Evolutionary conservation across 2,329 filamentous ascomycete genomes (phyloP).

Genomic region (Xylaria sp.): DNA sequence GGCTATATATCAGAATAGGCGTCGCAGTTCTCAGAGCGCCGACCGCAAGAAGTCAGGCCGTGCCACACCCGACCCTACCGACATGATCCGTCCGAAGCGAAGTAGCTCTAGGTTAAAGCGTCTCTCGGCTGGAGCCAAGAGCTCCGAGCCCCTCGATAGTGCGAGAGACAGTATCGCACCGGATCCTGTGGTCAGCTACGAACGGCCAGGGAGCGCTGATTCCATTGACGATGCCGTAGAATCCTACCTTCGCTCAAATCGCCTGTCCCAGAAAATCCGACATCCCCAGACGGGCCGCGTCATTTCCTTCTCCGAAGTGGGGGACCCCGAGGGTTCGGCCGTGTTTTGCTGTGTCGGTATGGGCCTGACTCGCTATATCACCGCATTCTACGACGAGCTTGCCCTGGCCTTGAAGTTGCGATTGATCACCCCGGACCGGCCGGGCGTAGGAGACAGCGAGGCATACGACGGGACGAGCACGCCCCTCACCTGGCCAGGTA

Average conservation of each 20-base stretch:
- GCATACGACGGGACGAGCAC: slow-evolving; percentile 86
- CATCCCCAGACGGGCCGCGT: slow-evolving; percentile 87
- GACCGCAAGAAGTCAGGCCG: slow-evolving; percentile 60
- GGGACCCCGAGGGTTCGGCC: slow-evolving; percentile 88
- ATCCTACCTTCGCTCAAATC: slow-evolving; percentile 82
- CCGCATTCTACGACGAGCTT: slow-evolving; percentile 96
- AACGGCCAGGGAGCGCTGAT: slow-evolving; percentile 81
- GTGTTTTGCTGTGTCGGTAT: slow-evolving; percentile 98
- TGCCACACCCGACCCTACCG: slow-evolving; percentile 60
- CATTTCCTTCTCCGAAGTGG: slow-evolving; percentile 97
- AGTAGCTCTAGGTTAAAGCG: slow-evolving; percentile 70
- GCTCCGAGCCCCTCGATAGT: slow-evolving; percentile 45
- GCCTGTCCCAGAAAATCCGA: slow-evolving; percentile 86
- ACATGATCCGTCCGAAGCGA: slow-evolving; percentile 61
- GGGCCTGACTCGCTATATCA: slow-evolving; percentile 95
- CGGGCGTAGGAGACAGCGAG: slow-evolving; percentile 93
- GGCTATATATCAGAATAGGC: slow-evolving; percentile 70
- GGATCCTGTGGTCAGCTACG: slow-evolving; percentile 67
- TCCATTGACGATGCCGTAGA: slow-evolving; percentile 91
- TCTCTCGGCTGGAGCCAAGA: slow-evolving; percentile 61
- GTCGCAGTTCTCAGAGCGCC: slow-evolving; percentile 60
- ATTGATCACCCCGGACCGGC: slow-evolving; percentile 92
- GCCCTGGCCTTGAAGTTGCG: slow-evolving; percentile 88
- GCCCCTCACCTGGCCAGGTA: slow-evolving; percentile 93
- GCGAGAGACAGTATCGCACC: slow-evolving; percentile 48